These are phyloP conservation scores for Lojkania enalia DNA, from an alignment of 2,329 filamentous ascomycete species.

Conservation along the genomic window DNA sequence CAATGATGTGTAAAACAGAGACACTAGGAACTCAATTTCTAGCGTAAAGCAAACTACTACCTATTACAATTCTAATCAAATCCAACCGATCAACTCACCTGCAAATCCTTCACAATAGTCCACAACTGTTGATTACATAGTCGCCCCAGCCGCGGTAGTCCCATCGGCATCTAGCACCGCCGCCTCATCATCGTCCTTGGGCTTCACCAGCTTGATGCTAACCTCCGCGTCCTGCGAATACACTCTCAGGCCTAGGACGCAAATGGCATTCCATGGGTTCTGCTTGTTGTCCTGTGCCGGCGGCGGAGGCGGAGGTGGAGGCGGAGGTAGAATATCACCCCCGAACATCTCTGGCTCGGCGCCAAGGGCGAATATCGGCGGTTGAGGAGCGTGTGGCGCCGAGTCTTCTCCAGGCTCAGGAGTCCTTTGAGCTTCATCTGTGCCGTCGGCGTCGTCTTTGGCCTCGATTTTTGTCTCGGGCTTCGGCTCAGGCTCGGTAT, in stretches of 20 bases:
- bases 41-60: background rate
- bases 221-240: slow-evolving; percentile 43
- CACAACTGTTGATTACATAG: too few species aligned
- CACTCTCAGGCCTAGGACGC: slow-evolving; percentile 61
- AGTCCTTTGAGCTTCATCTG: background rate
- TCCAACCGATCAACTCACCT: too few species aligned
- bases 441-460: background rate
- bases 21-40: too few species aligned
- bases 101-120: background rate
- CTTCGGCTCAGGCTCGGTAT: slow-evolving; percentile 8
- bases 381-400: background rate
- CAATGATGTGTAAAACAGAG: too few species aligned
- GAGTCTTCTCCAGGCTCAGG: background rate
- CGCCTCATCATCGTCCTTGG: slow-evolving; percentile 33
- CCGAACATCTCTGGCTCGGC: slow-evolving; percentile 2
- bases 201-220: slow-evolving; percentile 37
- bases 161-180: slow-evolving; percentile 38
- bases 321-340: slow-evolving; percentile 9
- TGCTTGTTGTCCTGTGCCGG: slow-evolving; percentile 17
- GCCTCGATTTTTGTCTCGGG: background rate
- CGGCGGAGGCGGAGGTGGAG: slow-evolving; percentile 4
- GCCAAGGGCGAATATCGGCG: background rate
- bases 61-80: too few species aligned
- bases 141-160: slow-evolving; percentile 36
- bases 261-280: slow-evolving; percentile 62